Percentiles rank a stretch among this genome's conserved stretches.
Conservation (phyloP, 495 filamentous ascomycete species). For the Penicillium malachiteum region DNA sequence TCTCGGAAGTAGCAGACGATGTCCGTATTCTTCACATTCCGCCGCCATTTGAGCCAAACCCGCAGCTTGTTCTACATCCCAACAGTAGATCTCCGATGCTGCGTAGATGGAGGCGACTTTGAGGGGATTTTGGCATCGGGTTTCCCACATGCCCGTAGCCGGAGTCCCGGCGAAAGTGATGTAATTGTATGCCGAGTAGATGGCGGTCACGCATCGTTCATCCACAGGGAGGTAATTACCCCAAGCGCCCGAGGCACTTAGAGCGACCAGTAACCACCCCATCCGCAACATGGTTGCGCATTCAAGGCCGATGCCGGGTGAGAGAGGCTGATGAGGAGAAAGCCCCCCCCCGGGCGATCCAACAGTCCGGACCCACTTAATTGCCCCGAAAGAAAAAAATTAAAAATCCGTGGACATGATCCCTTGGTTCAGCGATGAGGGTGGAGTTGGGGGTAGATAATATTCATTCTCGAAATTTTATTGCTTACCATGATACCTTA, state of each 20-base stretch:
- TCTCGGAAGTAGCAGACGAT: constrained; percentile 29
- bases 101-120: constrained; percentile 43
- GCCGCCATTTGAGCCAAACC: constrained; percentile 28
- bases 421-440: background rate
- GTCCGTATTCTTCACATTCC: constrained; percentile 28
- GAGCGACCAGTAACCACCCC: constrained; percentile 15
- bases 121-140: constrained; percentile 35
- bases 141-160: constrained; percentile 25
- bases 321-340: constrained; percentile 10
- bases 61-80: constrained; percentile 20
- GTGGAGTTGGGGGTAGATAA: background rate
- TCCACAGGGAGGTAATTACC: constrained; percentile 20
- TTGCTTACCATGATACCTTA: background rate
- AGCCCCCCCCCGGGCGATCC: background rate
- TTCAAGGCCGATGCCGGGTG: background rate
- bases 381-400: background rate
- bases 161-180: constrained; percentile 34
- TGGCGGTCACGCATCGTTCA: constrained; percentile 39
- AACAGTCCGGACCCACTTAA: background rate
- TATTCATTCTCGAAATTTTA: background rate
- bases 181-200: constrained; percentile 38
- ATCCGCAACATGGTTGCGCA: constrained; percentile 10
- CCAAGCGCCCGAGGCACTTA: constrained; percentile 4
- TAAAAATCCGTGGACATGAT: background rate
- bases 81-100: constrained; percentile 34